Base-by-base conservation (phyloP, 2,329 filamentous ascomycete species). In the Zymoseptoria passerinii region DNA sequence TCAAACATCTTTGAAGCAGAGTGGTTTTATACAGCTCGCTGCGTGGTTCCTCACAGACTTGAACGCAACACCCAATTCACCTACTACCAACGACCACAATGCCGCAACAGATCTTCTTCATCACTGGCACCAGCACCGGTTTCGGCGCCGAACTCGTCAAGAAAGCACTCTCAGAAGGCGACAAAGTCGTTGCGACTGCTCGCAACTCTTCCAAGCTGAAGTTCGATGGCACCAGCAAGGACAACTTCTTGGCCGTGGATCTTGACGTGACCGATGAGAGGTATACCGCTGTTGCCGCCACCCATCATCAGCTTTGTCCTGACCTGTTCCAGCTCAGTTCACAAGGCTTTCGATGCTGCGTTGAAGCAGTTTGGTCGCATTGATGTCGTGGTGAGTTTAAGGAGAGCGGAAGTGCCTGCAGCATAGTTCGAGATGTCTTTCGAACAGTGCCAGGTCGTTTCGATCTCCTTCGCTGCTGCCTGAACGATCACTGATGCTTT, bases 361-460 rank as follows among this genome's bases (percentile, higher is more conserved):
- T 56, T 77, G 23, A 69, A 76, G 2, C 78, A 77, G 52, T 85
- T 83, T 65, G 76, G 77, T 18, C 77, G 80, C 7, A 70, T 86
- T 50, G 82, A 86, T 66, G 78, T 84, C 0, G 78, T 85, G 19
- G 50, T 52, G 20, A 50, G 49, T 8, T 50, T 20, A 13, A 2
- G 19, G 18, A 50, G 8, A 16, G 6, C 16, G 19, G 49, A 16
- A 16, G 4, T 10, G 49, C 49, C 19, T 20, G 49, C 49, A 50
- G 19, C 19, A 27, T 10, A 18, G 49, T 19, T n/a, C 20, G 49
- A 20, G 9, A 50, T 7, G 18, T 50, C 8, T 50, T n/a, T 50
- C 48, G n/a, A 23, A 8, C 48, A 16, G 20, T 23, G 48, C 48
- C 18, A 50, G 48, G 9, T n/a, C n/a, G n/a, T n/a, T n/a, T 19